phyloP scores from a whole-genome alignment of 352 stramenopile genomes.

The Globisporangium viniferum region DNA sequence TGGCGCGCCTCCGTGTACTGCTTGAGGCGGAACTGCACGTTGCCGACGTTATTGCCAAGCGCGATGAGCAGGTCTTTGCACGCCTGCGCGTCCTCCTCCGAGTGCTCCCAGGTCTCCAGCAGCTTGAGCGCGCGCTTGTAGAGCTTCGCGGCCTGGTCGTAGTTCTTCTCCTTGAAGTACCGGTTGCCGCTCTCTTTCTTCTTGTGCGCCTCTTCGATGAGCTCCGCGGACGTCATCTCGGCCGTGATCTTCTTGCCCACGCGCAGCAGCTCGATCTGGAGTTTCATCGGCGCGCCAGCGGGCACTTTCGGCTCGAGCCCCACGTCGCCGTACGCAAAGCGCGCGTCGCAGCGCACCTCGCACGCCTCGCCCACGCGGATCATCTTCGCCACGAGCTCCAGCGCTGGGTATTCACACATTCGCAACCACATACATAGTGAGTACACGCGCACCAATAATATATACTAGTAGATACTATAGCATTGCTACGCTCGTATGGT shows the following conservation, averaged over 20 bases:
- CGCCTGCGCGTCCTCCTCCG: conserved; percentile 38
- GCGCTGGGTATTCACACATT: no score
- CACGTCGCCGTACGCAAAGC: no score
- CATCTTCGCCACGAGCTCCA: no score
- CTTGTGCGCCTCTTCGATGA: conserved; percentile 71
- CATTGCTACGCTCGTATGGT: conserved; percentile 6
- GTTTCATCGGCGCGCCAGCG: no score
- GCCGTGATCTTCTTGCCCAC: no score
- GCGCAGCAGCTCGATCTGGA: no score
- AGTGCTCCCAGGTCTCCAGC: conserved; percentile 69
- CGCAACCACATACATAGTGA: no score
- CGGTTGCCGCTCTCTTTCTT: conserved; percentile 85
- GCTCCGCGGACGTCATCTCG: conserved; percentile 38
- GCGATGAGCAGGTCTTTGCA: conserved; percentile 78
- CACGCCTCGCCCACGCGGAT: no score
- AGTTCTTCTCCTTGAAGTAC: conserved; percentile 81
- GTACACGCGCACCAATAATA: no score
- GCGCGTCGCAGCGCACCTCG: no score
- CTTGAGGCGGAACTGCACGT: conserved; percentile 74
- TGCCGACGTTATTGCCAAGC: conserved; percentile 80
- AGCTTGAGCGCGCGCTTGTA: conserved; percentile 85
- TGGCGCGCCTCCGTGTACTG: conserved; percentile 74
- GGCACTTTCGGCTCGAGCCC: no score
- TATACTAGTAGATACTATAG: no score
- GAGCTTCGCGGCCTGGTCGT: conserved; percentile 75